Evolutionary conservation across 805 yeast species (phyloP), one percentile per base, ranked within the genome.

Genomic region (Candida palmyrensis): DNA sequence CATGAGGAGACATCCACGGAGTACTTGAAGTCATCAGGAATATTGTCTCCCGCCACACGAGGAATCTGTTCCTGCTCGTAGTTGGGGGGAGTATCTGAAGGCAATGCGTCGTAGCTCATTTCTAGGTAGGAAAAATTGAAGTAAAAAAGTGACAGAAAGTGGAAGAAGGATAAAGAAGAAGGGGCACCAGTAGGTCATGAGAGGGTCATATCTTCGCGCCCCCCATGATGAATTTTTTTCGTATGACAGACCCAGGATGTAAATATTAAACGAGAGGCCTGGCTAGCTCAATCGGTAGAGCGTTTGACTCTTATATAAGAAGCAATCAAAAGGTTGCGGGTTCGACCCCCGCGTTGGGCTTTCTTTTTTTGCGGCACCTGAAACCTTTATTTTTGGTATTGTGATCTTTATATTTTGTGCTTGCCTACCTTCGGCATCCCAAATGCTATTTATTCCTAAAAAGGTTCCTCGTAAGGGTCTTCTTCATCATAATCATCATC

Each of bases 401-500:
- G n/a, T n/a, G n/a, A n/a, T n/a, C n/a, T n/a, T n/a, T n/a, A n/a
- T 18, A 7, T 14, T 27, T 9, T 12, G n/a, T 8, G 19, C 18
- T 33, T 35, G 24, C 11, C 11, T 21, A 21, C 11, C 11, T 21
- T 11, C 24, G 11, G 11, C 11, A n/a, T 13, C 11, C 8, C 9
- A 7, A n/a, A n/a, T n/a, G 14, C 16, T n/a, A 16, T 28, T 12
- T 12, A 7, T 17, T 23, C 18, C 56, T 57, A 88, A 50, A 87
- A 88, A 5, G 97, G 97, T 51, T 90, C 97, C 53, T 90, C 98
- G 50, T 80, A 90, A 0, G 97, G 97, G 57, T 90, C 98, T 47
- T 92, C 97, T 55, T 90, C 98, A 51, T 90, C 98, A 51, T 89
- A 90, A 56, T 90, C 98, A 54, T 90, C 98, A 55, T 90, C 97